A percentile compares a stretch with the other conserved stretches of the same genome.
phyloP scores from a whole-genome alignment of 2,329 filamentous ascomycete species.

The Microthyrium microscopicum region DNA sequence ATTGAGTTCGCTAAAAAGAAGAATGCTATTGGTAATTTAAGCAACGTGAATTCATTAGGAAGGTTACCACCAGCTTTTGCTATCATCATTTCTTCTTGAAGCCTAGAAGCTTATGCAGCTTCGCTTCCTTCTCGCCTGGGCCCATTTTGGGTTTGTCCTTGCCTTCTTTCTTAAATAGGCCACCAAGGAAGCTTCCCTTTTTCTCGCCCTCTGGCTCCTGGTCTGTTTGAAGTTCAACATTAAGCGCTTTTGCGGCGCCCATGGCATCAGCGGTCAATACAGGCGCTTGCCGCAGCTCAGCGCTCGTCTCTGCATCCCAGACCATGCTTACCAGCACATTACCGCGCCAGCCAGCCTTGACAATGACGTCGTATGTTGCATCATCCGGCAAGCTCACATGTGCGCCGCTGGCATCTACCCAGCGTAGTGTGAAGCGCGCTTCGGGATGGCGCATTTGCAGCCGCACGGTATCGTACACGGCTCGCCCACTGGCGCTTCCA shows the following conservation, averaged over 20 bases:
- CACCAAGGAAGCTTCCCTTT: slow-evolving; percentile 7
- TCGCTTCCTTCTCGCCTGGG: slow-evolving; percentile 22
- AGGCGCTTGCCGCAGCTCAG: slow-evolving; percentile 35
- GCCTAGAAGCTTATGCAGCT: slow-evolving; percentile 22
- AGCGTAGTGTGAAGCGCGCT: slow-evolving; percentile 56
- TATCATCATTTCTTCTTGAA: slow-evolving; percentile 10
- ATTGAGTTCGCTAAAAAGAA: no score
- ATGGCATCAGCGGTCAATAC: slow-evolving; percentile 41
- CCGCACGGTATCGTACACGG: slow-evolving; percentile 59
- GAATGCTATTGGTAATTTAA: no score
- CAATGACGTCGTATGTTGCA: slow-evolving; percentile 43
- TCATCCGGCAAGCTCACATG: slow-evolving; percentile 27
- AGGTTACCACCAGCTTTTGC: no score
- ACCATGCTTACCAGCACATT: slow-evolving; percentile 59
- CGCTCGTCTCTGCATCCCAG: slow-evolving; percentile 51
- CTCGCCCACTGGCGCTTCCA: slow-evolving; percentile 49
- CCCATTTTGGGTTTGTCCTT: slow-evolving; percentile 14
- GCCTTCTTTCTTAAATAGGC: slow-evolving; percentile 14
- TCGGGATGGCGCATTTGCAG: slow-evolving; percentile 48
- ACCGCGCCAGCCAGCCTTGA: slow-evolving; percentile 52
- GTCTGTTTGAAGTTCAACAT: slow-evolving; percentile 4
- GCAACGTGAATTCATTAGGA: no score
- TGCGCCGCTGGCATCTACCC: slow-evolving; percentile 37
- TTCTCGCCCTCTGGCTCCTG: slow-evolving; percentile 10
- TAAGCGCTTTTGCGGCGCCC: background rate